phyloP scores from a whole-genome alignment of 495 filamentous ascomycete genomes.

The Xylaria telfairii region DNA sequence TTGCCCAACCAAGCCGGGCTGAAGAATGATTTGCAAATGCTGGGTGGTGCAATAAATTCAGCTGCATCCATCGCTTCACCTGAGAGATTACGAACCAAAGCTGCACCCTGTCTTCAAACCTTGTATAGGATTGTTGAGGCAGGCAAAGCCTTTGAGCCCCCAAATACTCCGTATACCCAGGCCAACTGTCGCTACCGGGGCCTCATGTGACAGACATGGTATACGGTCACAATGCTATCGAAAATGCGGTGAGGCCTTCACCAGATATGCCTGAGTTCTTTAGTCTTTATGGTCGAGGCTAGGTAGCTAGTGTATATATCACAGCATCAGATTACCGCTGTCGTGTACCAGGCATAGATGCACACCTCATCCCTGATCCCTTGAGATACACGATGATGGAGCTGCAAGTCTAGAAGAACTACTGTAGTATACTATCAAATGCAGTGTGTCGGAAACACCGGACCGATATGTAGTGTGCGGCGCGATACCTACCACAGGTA shows the following conservation, averaged over 20 bases:
- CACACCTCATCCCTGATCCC: not conserved
- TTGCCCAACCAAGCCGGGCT: slow-evolving; percentile 17
- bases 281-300: not conserved
- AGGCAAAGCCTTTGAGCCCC: not conserved
- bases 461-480: slow-evolving; percentile 1
- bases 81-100: slow-evolving; percentile 19
- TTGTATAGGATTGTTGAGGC: not conserved
- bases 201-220: slow-evolving; percentile 8
- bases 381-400: not conserved
- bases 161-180: not conserved
- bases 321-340: not conserved
- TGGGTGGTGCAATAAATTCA: slow-evolving; percentile 9
- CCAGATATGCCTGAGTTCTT: not conserved
- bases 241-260: slow-evolving; percentile 11
- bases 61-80: slow-evolving; percentile 23
- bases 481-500: slow-evolving; percentile 3
- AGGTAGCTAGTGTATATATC: not conserved
- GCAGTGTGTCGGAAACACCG: not conserved
- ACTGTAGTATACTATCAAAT: not conserved
- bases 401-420: not conserved
- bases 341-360: not conserved
- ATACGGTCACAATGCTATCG: not conserved
- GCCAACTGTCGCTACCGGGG: not conserved
- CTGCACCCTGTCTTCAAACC: slow-evolving; percentile 3
- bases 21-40: slow-evolving; percentile 20